Evolutionary conservation across 2,329 filamentous ascomycete species (phyloP), one percentile per base, ranked within the genome.

Genomic region (Fusarium virguliforme): DNA sequence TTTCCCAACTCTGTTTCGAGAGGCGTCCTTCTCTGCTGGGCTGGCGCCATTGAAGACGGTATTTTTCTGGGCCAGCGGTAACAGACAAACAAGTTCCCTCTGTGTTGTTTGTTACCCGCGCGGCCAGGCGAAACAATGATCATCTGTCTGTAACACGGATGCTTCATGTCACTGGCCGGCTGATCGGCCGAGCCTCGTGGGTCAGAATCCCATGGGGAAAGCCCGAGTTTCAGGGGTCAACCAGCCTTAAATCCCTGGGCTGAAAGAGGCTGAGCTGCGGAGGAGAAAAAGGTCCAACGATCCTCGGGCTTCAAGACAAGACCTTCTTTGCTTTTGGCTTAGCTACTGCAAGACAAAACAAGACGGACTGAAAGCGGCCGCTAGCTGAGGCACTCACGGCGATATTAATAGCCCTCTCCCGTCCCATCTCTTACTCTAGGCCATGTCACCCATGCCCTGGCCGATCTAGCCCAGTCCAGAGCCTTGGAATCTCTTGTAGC

Each of bases 51-150:
- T 30, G 46, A 60, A 40, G 41, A 12, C 43, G 46, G 22, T 40
- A 58, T 43, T 12, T 38, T 34, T n/a, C 26, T 38, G 10, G 38
- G 18, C n/a, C 18, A 32, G 26, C 43, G 40, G 28, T 55, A 60
- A 41, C 37, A 71, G 57, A 40, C 57, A 50, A 43, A 50, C 63
- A 61, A 61, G 48, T 26, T 28, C 32, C 38, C 28, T 28, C 43
- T 56, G 30, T 46, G 48, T 26, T 32, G 35, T 35, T 24, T 26
- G 60, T 30, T 75, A 75, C 62, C 73, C 73, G 73, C 73, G 73
- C 73, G 73, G 70, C 61, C 64, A 70, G 62, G 59, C 73, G 73
- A 75, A 75, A 75, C 73, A 70, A 51, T 58, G 55, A 51, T 62
- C 65, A 60, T 65, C 41, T 59, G 56, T 72, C 69, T 72, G 69